Conservation (phyloP, 2,329 filamentous ascomycete species). For the Fusarium xyrophilum region DNA sequence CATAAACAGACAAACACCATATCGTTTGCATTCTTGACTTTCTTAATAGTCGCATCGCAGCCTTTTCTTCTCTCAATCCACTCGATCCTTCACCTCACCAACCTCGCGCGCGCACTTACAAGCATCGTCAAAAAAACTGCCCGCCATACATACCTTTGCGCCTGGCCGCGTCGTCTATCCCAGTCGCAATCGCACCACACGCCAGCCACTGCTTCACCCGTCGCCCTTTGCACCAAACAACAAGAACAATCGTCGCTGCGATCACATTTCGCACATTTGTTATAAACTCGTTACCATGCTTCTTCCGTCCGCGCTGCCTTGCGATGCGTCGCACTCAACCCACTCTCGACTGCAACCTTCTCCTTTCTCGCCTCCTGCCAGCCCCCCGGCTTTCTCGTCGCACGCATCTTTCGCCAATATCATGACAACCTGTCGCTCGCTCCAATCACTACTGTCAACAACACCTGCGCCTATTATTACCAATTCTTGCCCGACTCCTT, state of each 20-base stretch:
- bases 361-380: slow-evolving; percentile 66
- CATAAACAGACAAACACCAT: slow-evolving; percentile 25
- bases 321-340: slow-evolving; percentile 59
- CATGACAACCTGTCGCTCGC: slow-evolving; percentile 65
- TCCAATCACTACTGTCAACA: slow-evolving; percentile 64
- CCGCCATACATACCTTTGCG: slow-evolving; percentile 23
- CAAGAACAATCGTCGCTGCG: slow-evolving; percentile 4
- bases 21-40: slow-evolving; percentile 2
- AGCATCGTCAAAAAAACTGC: neutral
- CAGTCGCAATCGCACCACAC: slow-evolving; percentile 38
- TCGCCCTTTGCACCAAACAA: slow-evolving; percentile 13
- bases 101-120: slow-evolving; percentile 7
- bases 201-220: slow-evolving; percentile 23
- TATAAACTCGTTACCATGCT: slow-evolving; percentile 54
- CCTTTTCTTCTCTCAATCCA: neutral
- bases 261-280: neutral
- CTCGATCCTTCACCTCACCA: neutral
- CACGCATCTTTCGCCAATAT: slow-evolving; percentile 60
- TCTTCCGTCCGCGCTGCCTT: slow-evolving; percentile 64
- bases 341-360: slow-evolving; percentile 56
- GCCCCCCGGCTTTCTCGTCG: slow-evolving; percentile 57
- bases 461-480: slow-evolving; percentile 46
- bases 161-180: slow-evolving; percentile 25
- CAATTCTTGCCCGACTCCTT: slow-evolving; percentile 45
- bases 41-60: slow-evolving; percentile 7